Evolutionary conservation across 1,284 basidiomycete genomes (phyloP).

Genomic region (Cystobasidium slooffiae): DNA sequence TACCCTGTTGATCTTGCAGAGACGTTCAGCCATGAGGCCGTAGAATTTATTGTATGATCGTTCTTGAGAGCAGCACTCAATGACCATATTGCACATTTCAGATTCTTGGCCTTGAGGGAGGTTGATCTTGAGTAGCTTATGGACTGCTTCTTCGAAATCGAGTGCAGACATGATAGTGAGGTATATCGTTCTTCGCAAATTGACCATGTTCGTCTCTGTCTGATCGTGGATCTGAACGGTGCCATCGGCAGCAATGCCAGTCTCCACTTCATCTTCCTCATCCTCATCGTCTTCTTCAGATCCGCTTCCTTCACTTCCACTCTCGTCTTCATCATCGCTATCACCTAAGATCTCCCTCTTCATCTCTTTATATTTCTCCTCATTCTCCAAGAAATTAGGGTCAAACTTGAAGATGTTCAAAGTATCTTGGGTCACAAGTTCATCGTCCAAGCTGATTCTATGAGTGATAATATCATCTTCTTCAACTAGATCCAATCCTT

Average conservation of each 20-base stretch:
- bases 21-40: slow-evolving; percentile 91
- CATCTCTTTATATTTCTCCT: slow-evolving; percentile 90
- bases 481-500: slow-evolving; percentile 93
- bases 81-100: slow-evolving; percentile 96
- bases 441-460: slow-evolving; percentile 86
- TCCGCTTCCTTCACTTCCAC: slow-evolving; percentile 61
- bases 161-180: slow-evolving; percentile 88
- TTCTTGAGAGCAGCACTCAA: slow-evolving; percentile 99
- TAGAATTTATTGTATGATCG: slow-evolving; percentile 96
- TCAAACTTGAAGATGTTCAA: slow-evolving; percentile 97
- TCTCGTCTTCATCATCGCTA: slow-evolving; percentile 62
- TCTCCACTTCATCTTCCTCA: slow-evolving; percentile 62
- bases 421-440: slow-evolving; percentile 90
- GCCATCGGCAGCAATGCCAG: slow-evolving; percentile 58
- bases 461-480: slow-evolving; percentile 98
- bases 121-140: slow-evolving; percentile 93
- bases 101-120: slow-evolving; percentile 92
- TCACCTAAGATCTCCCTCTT: slow-evolving; percentile 89
- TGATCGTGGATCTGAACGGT: slow-evolving; percentile 91
- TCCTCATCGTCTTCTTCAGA: slow-evolving; percentile 70
- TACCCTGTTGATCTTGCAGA: slow-evolving; percentile 90
- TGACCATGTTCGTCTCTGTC: slow-evolving; percentile 94
- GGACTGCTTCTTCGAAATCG: slow-evolving; percentile 97
- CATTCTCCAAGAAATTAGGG: slow-evolving; percentile 83
- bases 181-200: slow-evolving; percentile 91